Evolutionary conservation across 495 filamentous ascomycete species (phyloP).

Genomic region (Hypoxylon subgilvum): DNA sequence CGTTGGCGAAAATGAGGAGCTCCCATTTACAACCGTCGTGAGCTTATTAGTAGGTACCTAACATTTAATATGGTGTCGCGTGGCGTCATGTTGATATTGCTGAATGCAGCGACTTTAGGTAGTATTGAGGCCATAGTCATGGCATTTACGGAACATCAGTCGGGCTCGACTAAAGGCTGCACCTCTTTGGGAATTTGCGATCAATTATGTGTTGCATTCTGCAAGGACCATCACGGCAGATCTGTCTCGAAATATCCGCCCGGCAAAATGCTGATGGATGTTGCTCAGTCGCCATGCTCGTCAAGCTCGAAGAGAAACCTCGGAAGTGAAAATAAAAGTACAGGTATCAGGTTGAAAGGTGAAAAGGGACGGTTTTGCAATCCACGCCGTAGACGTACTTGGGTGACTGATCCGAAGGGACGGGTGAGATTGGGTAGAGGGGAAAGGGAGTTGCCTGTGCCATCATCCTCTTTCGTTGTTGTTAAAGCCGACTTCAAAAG

Average conservation of each 20-base stretch:
- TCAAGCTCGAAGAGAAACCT: slow-evolving; percentile 43
- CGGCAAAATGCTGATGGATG: slow-evolving; percentile 44
- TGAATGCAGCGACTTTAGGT: slow-evolving; percentile 42
- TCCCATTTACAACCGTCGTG: slow-evolving; percentile 36
- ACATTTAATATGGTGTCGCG: slow-evolving; percentile 38
- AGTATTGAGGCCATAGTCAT: slow-evolving; percentile 37
- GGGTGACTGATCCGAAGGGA: slow-evolving; percentile 9
- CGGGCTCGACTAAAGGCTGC: slow-evolving; percentile 44
- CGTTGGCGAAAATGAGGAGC: slow-evolving; percentile 20
- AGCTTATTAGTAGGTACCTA: slow-evolving; percentile 36
- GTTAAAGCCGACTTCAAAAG: slow-evolving; percentile 16
- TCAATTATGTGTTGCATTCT: slow-evolving; percentile 49
- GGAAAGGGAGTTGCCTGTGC: slow-evolving; percentile 25
- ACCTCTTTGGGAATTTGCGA: slow-evolving; percentile 47
- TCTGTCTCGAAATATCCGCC: slow-evolving; percentile 46
- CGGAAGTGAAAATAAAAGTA: slow-evolving; percentile 47
- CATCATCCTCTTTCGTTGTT: slow-evolving; percentile 33
- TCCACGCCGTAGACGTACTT: slow-evolving; percentile 38
- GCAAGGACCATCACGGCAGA: slow-evolving; percentile 44
- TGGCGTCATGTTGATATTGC: slow-evolving; percentile 33
- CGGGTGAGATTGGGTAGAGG: slow-evolving; percentile 8
- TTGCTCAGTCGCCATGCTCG: slow-evolving; percentile 45
- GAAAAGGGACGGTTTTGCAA: slow-evolving; percentile 41
- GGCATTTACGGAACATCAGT: slow-evolving; percentile 45
- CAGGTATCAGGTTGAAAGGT: slow-evolving; percentile 40